Percentiles rank a stretch among this genome's conserved stretches.
Evolutionary conservation across 73 alveolate genomes (phyloP).

Genomic region (Paramecium primaurelia): DNA sequence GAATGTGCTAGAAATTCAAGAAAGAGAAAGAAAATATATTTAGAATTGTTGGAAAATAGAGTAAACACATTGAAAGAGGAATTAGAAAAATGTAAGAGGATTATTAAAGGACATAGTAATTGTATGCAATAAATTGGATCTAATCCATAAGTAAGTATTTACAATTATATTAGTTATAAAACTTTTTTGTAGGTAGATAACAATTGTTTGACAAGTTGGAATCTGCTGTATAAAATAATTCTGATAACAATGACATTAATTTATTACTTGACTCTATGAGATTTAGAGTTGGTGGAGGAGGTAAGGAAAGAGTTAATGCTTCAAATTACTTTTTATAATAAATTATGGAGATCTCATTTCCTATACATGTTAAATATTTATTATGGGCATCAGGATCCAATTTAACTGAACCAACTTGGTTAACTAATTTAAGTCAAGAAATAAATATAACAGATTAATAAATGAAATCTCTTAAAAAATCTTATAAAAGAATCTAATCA

Average conservation of each 20-base stretch:
- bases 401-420: slow-evolving; percentile 33
- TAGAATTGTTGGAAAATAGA: slow-evolving; percentile 43
- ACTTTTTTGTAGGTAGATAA: slow-evolving; percentile 48
- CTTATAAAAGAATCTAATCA: background rate
- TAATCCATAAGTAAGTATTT: background rate
- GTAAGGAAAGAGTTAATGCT: slow-evolving; percentile 50
- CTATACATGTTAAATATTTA: slow-evolving; percentile 29
- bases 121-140: slow-evolving; percentile 6
- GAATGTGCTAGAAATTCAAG: slow-evolving; percentile 58
- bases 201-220: slow-evolving; percentile 51
- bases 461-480: slow-evolving; percentile 33
- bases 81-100: slow-evolving; percentile 42
- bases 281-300: slow-evolving; percentile 59
- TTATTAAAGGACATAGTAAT: background rate
- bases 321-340: slow-evolving; percentile 38
- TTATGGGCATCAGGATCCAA: slow-evolving; percentile 33
- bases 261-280: slow-evolving; percentile 42
- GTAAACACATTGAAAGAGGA: slow-evolving; percentile 43
- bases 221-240: slow-evolving; percentile 9
- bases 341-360: slow-evolving; percentile 42
- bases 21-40: slow-evolving; percentile 54
- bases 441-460: background rate
- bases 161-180: background rate
- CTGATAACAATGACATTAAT: slow-evolving; percentile 46
- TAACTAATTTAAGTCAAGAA: background rate